These are phyloP conservation scores for Oryza rufipogon DNA, from an alignment of 176 grass and related monocot species.

Conservation along the genomic window DNA sequence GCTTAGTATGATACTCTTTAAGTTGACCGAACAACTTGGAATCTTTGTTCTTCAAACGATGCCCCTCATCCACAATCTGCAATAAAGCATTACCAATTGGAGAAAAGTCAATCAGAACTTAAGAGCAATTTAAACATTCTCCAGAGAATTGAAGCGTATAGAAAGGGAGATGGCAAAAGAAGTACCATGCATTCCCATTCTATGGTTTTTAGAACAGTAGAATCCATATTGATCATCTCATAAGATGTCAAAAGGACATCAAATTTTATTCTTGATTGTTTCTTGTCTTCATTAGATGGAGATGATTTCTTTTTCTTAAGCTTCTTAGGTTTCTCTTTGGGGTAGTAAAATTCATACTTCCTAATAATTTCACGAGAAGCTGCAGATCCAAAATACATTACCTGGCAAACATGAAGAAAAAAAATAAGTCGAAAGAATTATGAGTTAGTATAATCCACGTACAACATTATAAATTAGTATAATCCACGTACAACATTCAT, in stretches of 20 bases:
- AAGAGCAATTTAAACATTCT: constrained; percentile 10
- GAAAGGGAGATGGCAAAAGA: neutral
- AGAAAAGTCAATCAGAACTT: constrained; percentile 21
- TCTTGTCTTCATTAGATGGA: constrained; percentile 63
- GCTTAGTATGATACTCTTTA: constrained; percentile 91
- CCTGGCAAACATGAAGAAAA: constrained; percentile 52
- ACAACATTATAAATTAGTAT: constrained; percentile 52
- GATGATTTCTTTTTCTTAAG: constrained; percentile 78
- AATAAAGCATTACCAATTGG: constrained; percentile 28
- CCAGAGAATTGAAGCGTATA: constrained; percentile 25
- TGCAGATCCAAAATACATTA: constrained; percentile 92
- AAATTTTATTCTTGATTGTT: constrained; percentile 92
- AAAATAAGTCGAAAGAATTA: constrained; percentile 34
- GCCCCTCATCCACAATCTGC: constrained; percentile 97
- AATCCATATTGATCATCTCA: constrained; percentile 99
- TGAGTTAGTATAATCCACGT: constrained; percentile 48
- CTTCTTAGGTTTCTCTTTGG: constrained; percentile 81
- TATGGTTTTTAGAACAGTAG: constrained; percentile 79
- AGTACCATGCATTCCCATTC: constrained; percentile 98
- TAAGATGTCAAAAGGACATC: constrained; percentile 99
- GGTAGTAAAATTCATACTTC: constrained; percentile 91
- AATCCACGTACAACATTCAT: constrained; percentile 88
- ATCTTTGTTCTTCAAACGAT: constrained; percentile 99
- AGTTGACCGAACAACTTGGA: constrained; percentile 95
- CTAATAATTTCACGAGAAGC: constrained; percentile 77